phyloP scores from a whole-genome alignment of 768 basidiomycete genomes.

The Lactarius akahatsu region DNA sequence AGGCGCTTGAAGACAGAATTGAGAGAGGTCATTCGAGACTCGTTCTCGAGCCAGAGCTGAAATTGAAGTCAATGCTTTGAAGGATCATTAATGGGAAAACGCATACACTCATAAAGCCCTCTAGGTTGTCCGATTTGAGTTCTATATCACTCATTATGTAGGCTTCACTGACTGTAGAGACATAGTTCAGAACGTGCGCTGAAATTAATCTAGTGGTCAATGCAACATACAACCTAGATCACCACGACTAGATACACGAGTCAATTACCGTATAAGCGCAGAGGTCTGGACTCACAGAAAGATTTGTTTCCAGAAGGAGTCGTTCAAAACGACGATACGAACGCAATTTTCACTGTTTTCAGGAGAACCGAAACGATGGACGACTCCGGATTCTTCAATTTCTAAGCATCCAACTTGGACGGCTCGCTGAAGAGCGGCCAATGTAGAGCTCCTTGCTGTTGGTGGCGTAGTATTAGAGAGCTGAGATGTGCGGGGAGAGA shows the following conservation, averaged over 20 bases:
- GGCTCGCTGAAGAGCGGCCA: slow-evolving; percentile 31
- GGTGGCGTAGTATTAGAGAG: neutral
- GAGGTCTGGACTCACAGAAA: slow-evolving; percentile 33
- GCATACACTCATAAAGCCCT: slow-evolving; percentile 37
- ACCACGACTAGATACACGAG: slow-evolving; percentile 30
- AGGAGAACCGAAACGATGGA: slow-evolving; percentile 32
- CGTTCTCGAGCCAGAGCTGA: slow-evolving; percentile 41
- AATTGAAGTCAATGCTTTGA: neutral
- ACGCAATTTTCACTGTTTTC: slow-evolving; percentile 25
- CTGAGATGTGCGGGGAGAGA: neutral
- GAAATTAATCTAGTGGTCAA: neutral
- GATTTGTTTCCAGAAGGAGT: slow-evolving; percentile 39
- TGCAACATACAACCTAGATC: slow-evolving; percentile 37
- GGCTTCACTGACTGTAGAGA: slow-evolving; percentile 38
- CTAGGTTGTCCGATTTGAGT: slow-evolving; percentile 33
- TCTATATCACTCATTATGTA: slow-evolving; percentile 40
- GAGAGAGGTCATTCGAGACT: slow-evolving; percentile 32
- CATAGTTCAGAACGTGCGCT: neutral
- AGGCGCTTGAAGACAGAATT: slow-evolving; percentile 33
- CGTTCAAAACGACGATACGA: slow-evolving; percentile 34
- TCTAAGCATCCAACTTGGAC: slow-evolving; percentile 33
- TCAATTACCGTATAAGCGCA: neutral
- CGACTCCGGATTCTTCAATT: slow-evolving; percentile 33
- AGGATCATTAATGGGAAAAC: neutral
- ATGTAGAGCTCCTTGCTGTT: slow-evolving; percentile 35